A percentile compares a stretch with the other conserved stretches of the same genome.
Conservation (phyloP, 1,139 yeast species). For the Debaryomyces coudertii region DNA sequence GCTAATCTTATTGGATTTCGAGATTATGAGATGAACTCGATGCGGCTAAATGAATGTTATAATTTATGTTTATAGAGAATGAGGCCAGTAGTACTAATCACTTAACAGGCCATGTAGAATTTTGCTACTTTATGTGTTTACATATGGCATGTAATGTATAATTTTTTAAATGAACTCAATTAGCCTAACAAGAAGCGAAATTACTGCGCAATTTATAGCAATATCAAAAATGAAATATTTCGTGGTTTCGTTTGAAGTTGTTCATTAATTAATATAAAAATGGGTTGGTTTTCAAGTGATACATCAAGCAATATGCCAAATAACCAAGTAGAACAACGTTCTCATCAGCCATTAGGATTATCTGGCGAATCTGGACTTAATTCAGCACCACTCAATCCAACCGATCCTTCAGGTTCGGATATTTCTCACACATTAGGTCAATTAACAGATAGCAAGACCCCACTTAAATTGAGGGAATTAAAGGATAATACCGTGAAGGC, state of each 20-base stretch:
- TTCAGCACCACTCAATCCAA: conserved; percentile 14
- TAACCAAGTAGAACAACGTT: conserved; percentile 37
- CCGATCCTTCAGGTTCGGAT: conserved; percentile 25
- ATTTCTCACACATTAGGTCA: conserved; percentile 44
- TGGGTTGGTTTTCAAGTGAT: conserved; percentile 31
- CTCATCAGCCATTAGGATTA: conserved; percentile 34
- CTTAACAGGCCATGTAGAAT: neutral
- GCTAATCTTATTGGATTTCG: conserved; percentile 26
- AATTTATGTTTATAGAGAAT: conserved; percentile 28
- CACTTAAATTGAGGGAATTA: conserved; percentile 20
- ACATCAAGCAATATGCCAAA: conserved; percentile 10
- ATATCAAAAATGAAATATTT: conserved; percentile 2
- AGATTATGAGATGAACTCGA: conserved; percentile 33
- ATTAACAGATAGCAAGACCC: conserved; percentile 25
- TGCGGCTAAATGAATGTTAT: conserved; percentile 39
- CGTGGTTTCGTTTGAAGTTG: neutral
- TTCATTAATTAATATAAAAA: conserved; percentile 12
- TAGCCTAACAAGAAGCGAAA: neutral
- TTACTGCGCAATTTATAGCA: conserved; percentile 9
- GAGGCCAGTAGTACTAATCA: neutral
- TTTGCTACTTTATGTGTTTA: no score
- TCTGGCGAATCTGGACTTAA: neutral
- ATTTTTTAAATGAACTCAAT: neutral
- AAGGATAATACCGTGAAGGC: conserved; percentile 15
- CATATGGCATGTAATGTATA: neutral